phyloP scores from a whole-genome alignment of 768 basidiomycete genomes.

The Chalciporus pseudorubinellus region DNA sequence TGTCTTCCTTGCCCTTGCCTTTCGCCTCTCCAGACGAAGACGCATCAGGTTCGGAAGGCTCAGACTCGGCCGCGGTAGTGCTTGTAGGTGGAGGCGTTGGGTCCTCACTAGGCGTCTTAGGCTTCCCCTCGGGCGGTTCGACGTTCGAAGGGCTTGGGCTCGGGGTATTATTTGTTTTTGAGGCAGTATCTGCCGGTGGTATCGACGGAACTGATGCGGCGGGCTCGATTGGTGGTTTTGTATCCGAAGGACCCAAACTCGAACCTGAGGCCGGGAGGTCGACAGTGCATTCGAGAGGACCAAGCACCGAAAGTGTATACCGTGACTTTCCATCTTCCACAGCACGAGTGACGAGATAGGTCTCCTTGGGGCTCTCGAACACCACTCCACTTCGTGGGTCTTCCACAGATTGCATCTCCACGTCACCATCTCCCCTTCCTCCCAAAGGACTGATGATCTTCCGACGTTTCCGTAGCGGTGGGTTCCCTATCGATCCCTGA shows the following conservation, averaged over 20 bases:
- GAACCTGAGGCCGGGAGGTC: neutral
- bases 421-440: conserved; percentile 5
- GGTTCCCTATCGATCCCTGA: conserved; percentile 12
- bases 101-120: neutral
- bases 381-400: conserved; percentile 19
- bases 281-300: neutral
- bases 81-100: neutral
- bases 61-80: neutral
- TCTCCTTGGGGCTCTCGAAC: conserved; percentile 23
- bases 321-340: conserved; percentile 6
- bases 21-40: neutral
- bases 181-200: neutral
- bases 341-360: conserved; percentile 20
- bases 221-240: neutral
- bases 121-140: neutral
- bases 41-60: conserved; percentile 1
- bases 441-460: conserved; percentile 11
- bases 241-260: neutral
- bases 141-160: neutral
- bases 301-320: conserved; percentile 21
- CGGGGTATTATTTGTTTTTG: conserved; percentile 4
- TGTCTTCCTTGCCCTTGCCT: conserved; percentile 1
- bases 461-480: conserved; percentile 27
- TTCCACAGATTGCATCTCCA: conserved; percentile 10
- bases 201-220: neutral